Evolutionary conservation across 495 filamentous ascomycete species (phyloP).

Genomic region (Amphirosellinia nigrospora): DNA sequence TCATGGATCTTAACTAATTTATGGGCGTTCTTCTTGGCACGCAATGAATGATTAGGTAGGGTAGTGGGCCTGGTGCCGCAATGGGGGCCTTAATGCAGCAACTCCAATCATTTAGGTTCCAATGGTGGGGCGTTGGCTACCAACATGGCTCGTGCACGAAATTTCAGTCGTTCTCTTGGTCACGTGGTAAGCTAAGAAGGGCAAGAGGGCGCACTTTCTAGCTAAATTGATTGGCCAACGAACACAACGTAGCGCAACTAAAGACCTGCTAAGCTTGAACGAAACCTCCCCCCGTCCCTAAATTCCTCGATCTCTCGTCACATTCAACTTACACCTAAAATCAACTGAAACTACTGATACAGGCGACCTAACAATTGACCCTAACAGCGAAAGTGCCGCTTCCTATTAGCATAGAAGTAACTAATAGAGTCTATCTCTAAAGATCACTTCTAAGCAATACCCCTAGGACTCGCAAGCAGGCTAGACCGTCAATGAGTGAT

Average conservation of each 20-base stretch:
- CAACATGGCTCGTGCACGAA: not conserved
- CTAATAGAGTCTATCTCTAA: not conserved
- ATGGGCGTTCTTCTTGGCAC: not conserved
- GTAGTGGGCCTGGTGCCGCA: not conserved
- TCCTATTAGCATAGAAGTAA: not conserved
- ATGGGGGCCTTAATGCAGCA: not conserved
- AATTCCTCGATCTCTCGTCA: constrained; percentile 1
- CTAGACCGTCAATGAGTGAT: not conserved
- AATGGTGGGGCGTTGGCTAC: too few relatives aligned
- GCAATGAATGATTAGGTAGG: not conserved
- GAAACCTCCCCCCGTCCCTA: not conserved
- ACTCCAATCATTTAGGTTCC: too few relatives aligned
- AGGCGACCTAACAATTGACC: not conserved
- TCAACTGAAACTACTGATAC: not conserved
- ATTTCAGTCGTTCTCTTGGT: constrained; percentile 2
- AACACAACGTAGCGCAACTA: not conserved
- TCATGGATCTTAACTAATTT: not conserved
- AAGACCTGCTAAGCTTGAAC: not conserved
- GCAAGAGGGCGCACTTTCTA: not conserved
- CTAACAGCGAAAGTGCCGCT: not conserved
- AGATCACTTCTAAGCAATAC: not conserved
- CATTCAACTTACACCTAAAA: not conserved
- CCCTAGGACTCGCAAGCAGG: not conserved
- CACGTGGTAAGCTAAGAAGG: constrained; percentile 7
- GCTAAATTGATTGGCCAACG: constrained; percentile 10